Percentiles rank a stretch among this genome's conserved stretches.
phyloP scores from a whole-genome alignment of 257 asterid genomes.

The Penstemon eatonii region DNA sequence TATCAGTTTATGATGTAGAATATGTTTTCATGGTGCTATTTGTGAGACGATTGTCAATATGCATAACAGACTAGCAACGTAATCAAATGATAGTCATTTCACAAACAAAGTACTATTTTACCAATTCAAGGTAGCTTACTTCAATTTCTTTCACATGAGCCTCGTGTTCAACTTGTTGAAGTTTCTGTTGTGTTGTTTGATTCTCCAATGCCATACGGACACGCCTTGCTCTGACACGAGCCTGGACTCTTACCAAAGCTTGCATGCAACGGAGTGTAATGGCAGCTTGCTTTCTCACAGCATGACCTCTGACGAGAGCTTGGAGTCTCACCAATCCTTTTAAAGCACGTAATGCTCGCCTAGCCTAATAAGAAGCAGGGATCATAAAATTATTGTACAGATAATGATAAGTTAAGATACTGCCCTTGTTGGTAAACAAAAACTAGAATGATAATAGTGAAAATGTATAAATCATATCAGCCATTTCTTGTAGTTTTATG shows the following conservation, averaged over 20 bases:
- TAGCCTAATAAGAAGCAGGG: slow-evolving; percentile 42
- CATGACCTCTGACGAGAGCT: slow-evolving; percentile 61
- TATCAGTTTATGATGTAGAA: background rate
- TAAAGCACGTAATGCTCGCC: slow-evolving; percentile 52
- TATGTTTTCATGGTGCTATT: background rate
- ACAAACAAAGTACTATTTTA: background rate
- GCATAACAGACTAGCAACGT: slow-evolving; percentile 2
- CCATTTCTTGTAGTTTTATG: background rate
- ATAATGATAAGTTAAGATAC: background rate
- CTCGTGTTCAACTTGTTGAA: slow-evolving; percentile 59
- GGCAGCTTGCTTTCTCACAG: slow-evolving; percentile 85
- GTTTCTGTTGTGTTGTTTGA: slow-evolving; percentile 60
- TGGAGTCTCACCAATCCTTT: slow-evolving; percentile 64
- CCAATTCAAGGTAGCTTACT: slow-evolving; percentile 41
- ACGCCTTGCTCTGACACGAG: slow-evolving; percentile 66
- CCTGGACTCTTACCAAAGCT: slow-evolving; percentile 92
- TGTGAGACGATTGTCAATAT: slow-evolving; percentile 10
- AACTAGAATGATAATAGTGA: background rate
- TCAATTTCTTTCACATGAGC: slow-evolving; percentile 69
- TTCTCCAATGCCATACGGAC: slow-evolving; percentile 63
- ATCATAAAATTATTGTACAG: slow-evolving; percentile 1
- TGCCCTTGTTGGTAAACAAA: slow-evolving; percentile 21
- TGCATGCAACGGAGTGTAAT: slow-evolving; percentile 91
- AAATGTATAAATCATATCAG: background rate
- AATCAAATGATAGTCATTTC: background rate